Base-by-base conservation (phyloP, 2,329 filamentous ascomycete species). In the Tolypocladium tropicale region DNA sequence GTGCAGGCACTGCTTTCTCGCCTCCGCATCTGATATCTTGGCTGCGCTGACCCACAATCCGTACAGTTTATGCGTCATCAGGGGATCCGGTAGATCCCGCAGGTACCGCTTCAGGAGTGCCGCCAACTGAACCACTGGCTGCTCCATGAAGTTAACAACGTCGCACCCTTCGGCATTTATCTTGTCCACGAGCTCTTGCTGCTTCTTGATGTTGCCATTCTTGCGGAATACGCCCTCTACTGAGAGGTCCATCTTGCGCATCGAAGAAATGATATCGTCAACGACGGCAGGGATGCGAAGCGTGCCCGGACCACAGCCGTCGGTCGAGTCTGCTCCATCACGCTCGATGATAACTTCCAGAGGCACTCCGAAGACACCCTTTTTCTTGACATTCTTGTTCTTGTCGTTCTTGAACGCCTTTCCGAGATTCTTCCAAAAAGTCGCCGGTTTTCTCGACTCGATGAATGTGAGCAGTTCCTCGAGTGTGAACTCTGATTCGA, bases 161-260 rank as follows among this genome's bases (percentile, higher is more conserved):
- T 95, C 90, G 58, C 88, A 89, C 46, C 90, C 93, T 55, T 90
- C 87, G 49, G 83, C 83, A 70, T 99, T 94, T 61, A 99, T 91
- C 63, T 86, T 79, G 56, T 95, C 90, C 41, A 90, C 86, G 7
- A 95, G 78, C 59, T 96, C 92, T 63, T 89, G 90, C 49, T 96
- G 79, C 63, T 92, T 89, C 71, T 94, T 93, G 75, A 99, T 96
- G 71, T 97, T 99, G 64, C 94, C 94, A 66, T 97, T 99, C 80
- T 99, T 99, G 64, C 94, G 86, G 82, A 99, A 99, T 25, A 99
- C 92, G 65, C 94, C 94, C 72, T 99, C 94, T 1, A 99, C 90
- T 2, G 93, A 97, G 76, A 99, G 91, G 70, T 99, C 94, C 90
- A 99, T 97, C 72, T 93, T 94, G 64, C 92, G 86, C 90, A 99